Evolutionary conservation across 148 eudicot species (phyloP).

Genomic region (Polygonum aviculare): DNA sequence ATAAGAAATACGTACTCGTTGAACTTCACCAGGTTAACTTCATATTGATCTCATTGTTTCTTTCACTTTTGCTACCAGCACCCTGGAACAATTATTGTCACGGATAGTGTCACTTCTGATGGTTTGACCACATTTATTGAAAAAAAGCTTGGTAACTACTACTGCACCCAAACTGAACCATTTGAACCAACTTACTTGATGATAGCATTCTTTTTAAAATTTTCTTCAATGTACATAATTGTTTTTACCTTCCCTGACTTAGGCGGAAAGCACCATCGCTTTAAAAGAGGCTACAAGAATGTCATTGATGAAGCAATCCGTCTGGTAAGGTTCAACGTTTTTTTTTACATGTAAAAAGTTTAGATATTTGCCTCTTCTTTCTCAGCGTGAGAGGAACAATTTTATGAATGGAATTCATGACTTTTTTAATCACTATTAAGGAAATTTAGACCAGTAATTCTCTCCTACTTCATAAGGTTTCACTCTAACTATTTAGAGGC

Average conservation of each 20-base stretch:
- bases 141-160: slow-evolving; percentile 59
- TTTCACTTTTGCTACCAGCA: slow-evolving; percentile 39
- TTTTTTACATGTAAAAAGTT: neutral
- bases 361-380: neutral
- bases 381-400: neutral
- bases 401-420: neutral
- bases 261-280: slow-evolving; percentile 98
- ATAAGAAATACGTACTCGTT: neutral
- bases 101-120: slow-evolving; percentile 98
- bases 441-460: neutral
- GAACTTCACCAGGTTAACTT: neutral
- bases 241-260: slow-evolving; percentile 10
- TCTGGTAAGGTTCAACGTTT: slow-evolving; percentile 39
- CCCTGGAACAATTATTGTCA: slow-evolving; percentile 95
- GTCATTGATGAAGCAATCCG: slow-evolving; percentile 98
- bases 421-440: neutral
- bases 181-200: neutral
- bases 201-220: neutral
- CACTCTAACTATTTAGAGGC: neutral
- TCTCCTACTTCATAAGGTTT: neutral
- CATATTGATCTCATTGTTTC: slow-evolving; percentile 5
- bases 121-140: slow-evolving; percentile 86
- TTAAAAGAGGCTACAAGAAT: slow-evolving; percentile 96
- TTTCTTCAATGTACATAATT: neutral
- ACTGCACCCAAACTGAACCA: slow-evolving; percentile 18